Conservation (phyloP, 225 moss, liverwort and hornwort genomes). For the Lunularia cruciata region DNA sequence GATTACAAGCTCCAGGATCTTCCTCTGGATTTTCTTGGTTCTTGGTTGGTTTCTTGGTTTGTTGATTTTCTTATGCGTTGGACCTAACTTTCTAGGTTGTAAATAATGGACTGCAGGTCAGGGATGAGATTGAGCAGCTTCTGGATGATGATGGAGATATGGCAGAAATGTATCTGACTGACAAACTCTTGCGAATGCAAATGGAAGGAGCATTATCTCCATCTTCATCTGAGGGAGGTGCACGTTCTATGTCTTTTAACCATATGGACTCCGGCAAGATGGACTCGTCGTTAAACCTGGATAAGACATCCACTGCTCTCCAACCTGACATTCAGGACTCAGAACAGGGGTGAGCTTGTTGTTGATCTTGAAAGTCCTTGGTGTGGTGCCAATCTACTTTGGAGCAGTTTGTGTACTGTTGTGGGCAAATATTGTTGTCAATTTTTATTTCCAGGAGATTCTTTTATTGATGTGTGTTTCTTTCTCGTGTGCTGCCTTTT, state of each 20-base stretch:
- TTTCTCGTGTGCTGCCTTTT: background rate
- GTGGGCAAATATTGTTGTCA: no score
- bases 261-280: slow-evolving; percentile 18
- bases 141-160: slow-evolving; percentile 98
- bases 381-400: background rate
- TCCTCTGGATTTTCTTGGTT: no score
- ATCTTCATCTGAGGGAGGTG: slow-evolving; percentile 52
- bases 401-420: no score
- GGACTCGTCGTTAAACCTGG: slow-evolving; percentile 29
- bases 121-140: slow-evolving; percentile 97
- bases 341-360: slow-evolving; percentile 55
- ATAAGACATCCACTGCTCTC: slow-evolving; percentile 35
- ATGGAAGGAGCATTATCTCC: slow-evolving; percentile 61
- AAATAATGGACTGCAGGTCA: slow-evolving; percentile 51
- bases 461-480: background rate
- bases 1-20: no score
- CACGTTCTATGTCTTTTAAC: slow-evolving; percentile 54
- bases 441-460: background rate
- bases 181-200: slow-evolving; percentile 72
- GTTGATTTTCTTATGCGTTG: no score
- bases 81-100: slow-evolving; percentile 13
- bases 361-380: background rate
- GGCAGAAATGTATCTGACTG: slow-evolving; percentile 99
- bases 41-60: no score
- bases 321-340: slow-evolving; percentile 37